phyloP scores from a whole-genome alignment of 257 asterid genomes.

The Salvia rosmarinus region DNA sequence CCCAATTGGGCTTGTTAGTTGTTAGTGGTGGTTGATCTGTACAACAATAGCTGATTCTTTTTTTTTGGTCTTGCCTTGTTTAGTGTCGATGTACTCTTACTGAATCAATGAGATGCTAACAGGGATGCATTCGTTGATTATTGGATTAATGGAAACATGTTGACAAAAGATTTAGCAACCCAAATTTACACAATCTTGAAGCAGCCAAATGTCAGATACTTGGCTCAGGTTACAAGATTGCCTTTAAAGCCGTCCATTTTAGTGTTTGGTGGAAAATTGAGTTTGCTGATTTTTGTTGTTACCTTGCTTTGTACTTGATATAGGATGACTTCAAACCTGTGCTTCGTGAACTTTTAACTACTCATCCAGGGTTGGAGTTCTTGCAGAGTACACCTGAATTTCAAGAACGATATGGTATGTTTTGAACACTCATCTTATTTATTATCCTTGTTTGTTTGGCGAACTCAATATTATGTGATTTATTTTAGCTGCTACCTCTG shows the following conservation, averaged over 20 bases:
- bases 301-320: conserved; percentile 33
- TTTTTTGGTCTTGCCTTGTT: conserved; percentile 4
- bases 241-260: conserved; percentile 23
- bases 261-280: not conserved
- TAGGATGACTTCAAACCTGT: conserved; percentile 95
- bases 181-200: conserved; percentile 73
- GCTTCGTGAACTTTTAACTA: conserved; percentile 90
- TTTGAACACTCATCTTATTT: conserved; percentile 30
- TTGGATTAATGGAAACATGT: conserved; percentile 77
- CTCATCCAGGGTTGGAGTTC: conserved; percentile 99
- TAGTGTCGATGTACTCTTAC: conserved; percentile 33
- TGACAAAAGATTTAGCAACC: conserved; percentile 72
- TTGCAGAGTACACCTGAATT: conserved; percentile 98
- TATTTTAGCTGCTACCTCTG: not conserved
- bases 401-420: conserved; percentile 98
- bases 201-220: conserved; percentile 63
- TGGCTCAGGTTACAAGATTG: conserved; percentile 58
- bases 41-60: conserved; percentile 18
- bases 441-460: conserved; percentile 15
- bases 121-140: conserved; percentile 89
- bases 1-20: not conserved
- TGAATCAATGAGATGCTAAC: conserved; percentile 36
- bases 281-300: conserved; percentile 25
- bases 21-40: conserved; percentile 28
- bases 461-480: conserved; percentile 11